Base-by-base conservation (phyloP, 1,139 yeast species). In the Wickerhamomyces sp. region DNA sequence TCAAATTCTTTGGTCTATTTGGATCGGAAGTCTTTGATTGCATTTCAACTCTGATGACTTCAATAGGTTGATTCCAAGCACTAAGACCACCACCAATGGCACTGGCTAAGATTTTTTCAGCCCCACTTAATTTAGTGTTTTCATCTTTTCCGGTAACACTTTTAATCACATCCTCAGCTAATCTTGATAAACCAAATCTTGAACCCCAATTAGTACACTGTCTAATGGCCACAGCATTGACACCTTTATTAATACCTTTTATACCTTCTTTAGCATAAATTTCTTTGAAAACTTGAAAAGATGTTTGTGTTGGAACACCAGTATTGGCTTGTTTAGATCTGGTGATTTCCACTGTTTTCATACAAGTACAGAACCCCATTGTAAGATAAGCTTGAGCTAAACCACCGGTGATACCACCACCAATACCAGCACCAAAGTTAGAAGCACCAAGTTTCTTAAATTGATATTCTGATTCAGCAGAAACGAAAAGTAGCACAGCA, bases 161-260 rank as follows among this genome's bases (percentile, higher is more conserved):
- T 59, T 88, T 80, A 56, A 92, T 88, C 9, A 68, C 72, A 53
- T 86, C 95, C 69, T 92, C 98, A 20, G 96, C 95, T 58, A 90
- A 74, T 60, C 98, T 78, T 15, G 96, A 76, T 36, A 92, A 73
- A 28, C 97, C 98, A 60, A 90, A 90, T 61, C 98, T 76, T 22
- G 97, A 88, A 39, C 98, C 98, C 98, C 98, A 92, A 67, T 92
- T 92, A 53, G 97, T 90, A 85, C 89, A 85, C 65, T 92, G 98
- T 68, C 98, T 84, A 54, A 92, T 85, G 25, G 98, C 97, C 45
- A 92, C 97, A n/a, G 98, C 98, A 60, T 92, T 92, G 46, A 92
- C 98, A 61, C 98, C 98, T 68, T 85, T 89, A 67, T 92, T 92
- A 60, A 92, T 88, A 54, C 98, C 98, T 55, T 82, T 73, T 44